A percentile compares a stretch with the other conserved stretches of the same genome.
Evolutionary conservation across 768 basidiomycete genomes (phyloP).

Genomic region (Phlebiopsis gigantea): DNA sequence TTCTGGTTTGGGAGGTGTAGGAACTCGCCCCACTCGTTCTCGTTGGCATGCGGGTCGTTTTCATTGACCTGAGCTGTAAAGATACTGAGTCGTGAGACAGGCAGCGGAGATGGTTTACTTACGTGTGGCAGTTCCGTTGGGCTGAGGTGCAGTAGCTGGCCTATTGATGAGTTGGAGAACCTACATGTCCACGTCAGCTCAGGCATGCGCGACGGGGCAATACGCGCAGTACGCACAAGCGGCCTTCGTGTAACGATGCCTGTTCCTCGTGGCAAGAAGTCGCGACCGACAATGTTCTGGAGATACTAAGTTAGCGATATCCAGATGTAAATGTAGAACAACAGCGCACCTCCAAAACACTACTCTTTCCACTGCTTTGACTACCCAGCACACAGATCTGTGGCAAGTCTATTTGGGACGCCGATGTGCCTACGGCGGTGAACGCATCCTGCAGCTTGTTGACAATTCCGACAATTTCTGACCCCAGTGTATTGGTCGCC

Average conservation of each 20-base stretch:
- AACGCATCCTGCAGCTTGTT: slow-evolving; percentile 94
- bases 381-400: slow-evolving; percentile 90
- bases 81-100: neutral
- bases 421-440: slow-evolving; percentile 72
- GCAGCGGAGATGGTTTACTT: neutral
- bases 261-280: slow-evolving; percentile 97
- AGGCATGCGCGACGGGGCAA: neutral
- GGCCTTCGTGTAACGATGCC: slow-evolving; percentile 98
- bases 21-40: slow-evolving; percentile 99
- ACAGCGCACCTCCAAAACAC: slow-evolving; percentile 73
- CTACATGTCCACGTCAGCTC: slow-evolving; percentile 30
- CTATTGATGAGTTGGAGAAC: slow-evolving; percentile 94
- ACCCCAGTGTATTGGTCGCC: slow-evolving; percentile 61
- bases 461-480: slow-evolving; percentile 74
- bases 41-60: slow-evolving; percentile 73
- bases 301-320: neutral
- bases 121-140: slow-evolving; percentile 30
- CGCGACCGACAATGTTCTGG: slow-evolving; percentile 95
- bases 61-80: slow-evolving; percentile 37
- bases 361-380: slow-evolving; percentile 92
- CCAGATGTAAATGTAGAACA: neutral
- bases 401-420: slow-evolving; percentile 79
- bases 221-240: slow-evolving; percentile 49
- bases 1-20: slow-evolving; percentile 94
- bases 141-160: slow-evolving; percentile 42